Evolutionary conservation across 2,329 filamentous ascomycete species (phyloP).

Genomic region (Diaporthe nobilis): DNA sequence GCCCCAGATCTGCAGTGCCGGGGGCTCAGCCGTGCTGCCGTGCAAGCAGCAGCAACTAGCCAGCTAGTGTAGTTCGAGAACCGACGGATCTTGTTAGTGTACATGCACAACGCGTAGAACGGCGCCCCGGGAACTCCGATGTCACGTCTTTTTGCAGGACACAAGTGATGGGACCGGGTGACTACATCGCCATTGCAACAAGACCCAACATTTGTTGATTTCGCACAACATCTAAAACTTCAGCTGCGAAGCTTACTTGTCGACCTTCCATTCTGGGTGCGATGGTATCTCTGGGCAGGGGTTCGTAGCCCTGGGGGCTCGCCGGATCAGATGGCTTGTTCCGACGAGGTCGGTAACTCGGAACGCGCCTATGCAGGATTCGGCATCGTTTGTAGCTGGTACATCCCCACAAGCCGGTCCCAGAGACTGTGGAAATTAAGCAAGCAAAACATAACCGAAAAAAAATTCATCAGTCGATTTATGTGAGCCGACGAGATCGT

Average conservation of each 20-base stretch:
- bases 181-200: neutral
- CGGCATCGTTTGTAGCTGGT: neutral
- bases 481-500: neutral
- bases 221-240: neutral
- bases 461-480: neutral
- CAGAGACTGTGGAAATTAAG: neutral
- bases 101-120: neutral
- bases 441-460: neutral
- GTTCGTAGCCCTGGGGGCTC: neutral
- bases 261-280: slow-evolving; percentile 7
- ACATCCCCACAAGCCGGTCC: neutral
- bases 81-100: neutral
- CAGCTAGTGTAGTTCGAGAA: neutral
- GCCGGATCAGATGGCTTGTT: slow-evolving; percentile 7
- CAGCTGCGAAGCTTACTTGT: neutral
- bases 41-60: neutral
- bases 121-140: neutral
- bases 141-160: neutral
- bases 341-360: neutral
- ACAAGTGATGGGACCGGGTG: neutral
- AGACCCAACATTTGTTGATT: neutral
- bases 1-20: slow-evolving; percentile 19
- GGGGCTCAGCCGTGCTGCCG: neutral
- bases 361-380: neutral
- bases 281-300: slow-evolving; percentile 9